phyloP scores from a whole-genome alignment of 768 basidiomycete species.

The Strobilomyces echinocephalus region DNA sequence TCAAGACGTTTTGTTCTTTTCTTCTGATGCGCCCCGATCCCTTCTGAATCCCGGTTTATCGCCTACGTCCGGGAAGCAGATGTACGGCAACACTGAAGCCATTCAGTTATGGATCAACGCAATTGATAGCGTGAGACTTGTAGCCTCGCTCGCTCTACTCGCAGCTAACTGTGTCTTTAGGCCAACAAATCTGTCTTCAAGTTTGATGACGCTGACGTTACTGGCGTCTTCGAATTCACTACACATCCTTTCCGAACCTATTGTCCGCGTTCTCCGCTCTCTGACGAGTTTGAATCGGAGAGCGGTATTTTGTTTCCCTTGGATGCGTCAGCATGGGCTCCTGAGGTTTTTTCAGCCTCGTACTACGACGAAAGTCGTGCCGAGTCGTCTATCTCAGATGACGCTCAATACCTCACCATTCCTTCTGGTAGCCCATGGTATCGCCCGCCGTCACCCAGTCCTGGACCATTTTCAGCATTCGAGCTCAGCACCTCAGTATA shows the following conservation, averaged over 20 bases:
- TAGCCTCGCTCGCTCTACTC: neutral
- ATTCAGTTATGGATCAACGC: conserved; percentile 27
- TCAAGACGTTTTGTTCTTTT: conserved; percentile 19
- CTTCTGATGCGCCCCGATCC: conserved; percentile 1
- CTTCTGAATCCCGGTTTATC: conserved; percentile 6
- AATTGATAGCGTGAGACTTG: conserved; percentile 21
- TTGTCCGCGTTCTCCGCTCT: conserved; percentile 17
- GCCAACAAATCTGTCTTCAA: conserved; percentile 7
- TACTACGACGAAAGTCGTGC: conserved; percentile 18
- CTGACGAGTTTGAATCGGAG: conserved; percentile 21
- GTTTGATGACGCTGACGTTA: neutral
- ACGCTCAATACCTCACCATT: conserved; percentile 39
- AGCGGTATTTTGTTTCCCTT: conserved; percentile 15
- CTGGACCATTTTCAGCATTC: conserved; percentile 20
- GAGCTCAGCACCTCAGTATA: conserved; percentile 17
- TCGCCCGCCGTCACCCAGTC: conserved; percentile 27
- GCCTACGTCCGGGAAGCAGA: conserved; percentile 9
- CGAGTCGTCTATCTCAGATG: conserved; percentile 19
- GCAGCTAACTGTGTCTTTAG: conserved; percentile 10
- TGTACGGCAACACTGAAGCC: conserved; percentile 23
- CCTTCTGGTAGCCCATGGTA: conserved; percentile 38
- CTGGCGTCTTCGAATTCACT: conserved; percentile 12
- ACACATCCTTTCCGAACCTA: conserved; percentile 16
- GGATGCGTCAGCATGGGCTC: conserved; percentile 18
- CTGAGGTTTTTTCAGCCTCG: conserved; percentile 10